Conservation (phyloP, 331 rosid genomes). For the Phaseolus coccineus region DNA sequence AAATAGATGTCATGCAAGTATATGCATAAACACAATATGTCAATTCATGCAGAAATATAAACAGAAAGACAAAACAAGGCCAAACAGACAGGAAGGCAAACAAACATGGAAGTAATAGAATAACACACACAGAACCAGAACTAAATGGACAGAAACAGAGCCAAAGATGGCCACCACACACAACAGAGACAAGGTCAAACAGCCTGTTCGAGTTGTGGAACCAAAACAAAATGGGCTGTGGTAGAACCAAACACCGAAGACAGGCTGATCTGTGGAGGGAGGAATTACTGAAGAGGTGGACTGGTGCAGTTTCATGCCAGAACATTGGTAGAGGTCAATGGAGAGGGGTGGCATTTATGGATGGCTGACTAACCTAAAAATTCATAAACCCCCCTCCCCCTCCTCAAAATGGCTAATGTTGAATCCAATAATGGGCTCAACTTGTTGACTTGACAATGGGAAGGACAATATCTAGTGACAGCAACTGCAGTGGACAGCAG, state of each 20-base stretch:
- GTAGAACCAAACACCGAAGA: background rate
- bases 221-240: background rate
- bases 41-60: background rate
- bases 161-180: background rate
- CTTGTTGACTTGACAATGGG: background rate
- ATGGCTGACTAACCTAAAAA: background rate
- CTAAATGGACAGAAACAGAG: constrained; percentile 19
- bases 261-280: background rate
- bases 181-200: background rate
- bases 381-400: background rate
- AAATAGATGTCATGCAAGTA: background rate
- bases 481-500: background rate
- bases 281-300: background rate
- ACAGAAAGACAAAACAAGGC: background rate
- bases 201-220: constrained; percentile 4
- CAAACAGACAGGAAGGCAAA: background rate
- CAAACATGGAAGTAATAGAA: background rate
- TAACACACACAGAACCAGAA: background rate
- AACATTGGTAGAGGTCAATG: background rate
- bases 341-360: background rate
- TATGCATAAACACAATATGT: background rate
- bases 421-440: background rate
- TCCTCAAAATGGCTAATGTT: background rate
- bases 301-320: background rate
- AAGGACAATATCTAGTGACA: constrained; percentile 11